Evolutionary conservation across 805 yeast genomes (phyloP), one percentile per base, ranked within the genome.

Genomic region (Starmerella khaoyaiensis): DNA sequence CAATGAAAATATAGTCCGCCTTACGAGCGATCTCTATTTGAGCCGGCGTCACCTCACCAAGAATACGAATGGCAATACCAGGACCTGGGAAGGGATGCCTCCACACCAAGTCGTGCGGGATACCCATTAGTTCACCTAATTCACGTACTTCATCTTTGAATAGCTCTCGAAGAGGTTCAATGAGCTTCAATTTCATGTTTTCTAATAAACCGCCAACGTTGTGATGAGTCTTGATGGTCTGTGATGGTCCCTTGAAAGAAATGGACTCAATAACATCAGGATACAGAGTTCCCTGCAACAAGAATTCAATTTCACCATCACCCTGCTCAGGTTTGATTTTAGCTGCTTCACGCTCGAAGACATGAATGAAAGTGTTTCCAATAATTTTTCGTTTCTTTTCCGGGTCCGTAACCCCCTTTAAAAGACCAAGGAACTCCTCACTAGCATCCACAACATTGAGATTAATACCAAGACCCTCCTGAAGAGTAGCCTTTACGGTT

Each of bases 21-120:
- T 83, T 87, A 65, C 97, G 79, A 31, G 97, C 98, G 58, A 90
- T 90, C 57, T 75, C 87, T 40, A 90, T 90, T 67, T 90, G 98
- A 49, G 69, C 75, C 50, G 74, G 79, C 42, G 95, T 81, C 47
- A 90, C 97, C 67, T 87, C 97, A 52, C 99, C 99, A 33, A 90
- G 69, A 39, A 90, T 93, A 65, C 99, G 79, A 61, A 90, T 90
- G 52, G 96, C 99, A 58, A 90, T 80, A 68, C 99, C 99, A 60
- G 99, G 99, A 60, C 99, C 99, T 54, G 99, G 99, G 93, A 90
- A 90, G 40, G 99, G 99, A 61, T 90, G 99, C 71, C 99, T 82
- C 97, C 97, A 87, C 50, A 90, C 97, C 52, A 90, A 72, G 53
- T 90, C 97, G 57, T 82, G 90, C 24, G 96, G 93, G 53, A 90